Conservation (phyloP, 2,329 filamentous ascomycete species). For the Monosporascus sp. region DNA sequence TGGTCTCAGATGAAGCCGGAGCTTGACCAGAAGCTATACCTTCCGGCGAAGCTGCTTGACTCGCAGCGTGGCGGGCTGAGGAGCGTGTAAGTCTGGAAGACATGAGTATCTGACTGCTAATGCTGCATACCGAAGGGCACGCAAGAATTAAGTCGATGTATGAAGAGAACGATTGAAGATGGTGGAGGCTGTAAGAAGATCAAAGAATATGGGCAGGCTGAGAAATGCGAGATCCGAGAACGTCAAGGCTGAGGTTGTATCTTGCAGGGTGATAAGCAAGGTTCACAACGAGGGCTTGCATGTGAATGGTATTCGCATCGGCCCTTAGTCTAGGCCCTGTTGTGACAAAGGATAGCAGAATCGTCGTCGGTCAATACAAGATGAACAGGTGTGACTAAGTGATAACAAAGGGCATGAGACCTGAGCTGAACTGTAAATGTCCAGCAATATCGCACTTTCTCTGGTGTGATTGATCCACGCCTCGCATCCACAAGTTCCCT, state of each 20-base stretch:
- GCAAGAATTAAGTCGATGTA: constrained; percentile 7
- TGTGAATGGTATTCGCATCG: too few relatives aligned
- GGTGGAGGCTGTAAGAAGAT: background rate
- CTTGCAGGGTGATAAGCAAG: background rate
- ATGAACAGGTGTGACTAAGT: background rate
- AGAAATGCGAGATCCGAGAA: background rate
- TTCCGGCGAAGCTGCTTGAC: constrained; percentile 45
- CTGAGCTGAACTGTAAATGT: background rate
- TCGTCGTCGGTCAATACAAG: background rate
- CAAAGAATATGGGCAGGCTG: background rate
- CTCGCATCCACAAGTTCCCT: background rate
- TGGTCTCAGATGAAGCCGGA: too few relatives aligned
- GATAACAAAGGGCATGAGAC: background rate
- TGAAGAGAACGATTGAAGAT: constrained; percentile 2
- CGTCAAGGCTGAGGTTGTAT: background rate
- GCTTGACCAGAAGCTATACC: constrained; percentile 34
- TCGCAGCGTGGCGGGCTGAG: constrained; percentile 83
- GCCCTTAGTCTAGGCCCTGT: background rate
- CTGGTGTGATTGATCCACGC: background rate
- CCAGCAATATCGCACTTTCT: background rate
- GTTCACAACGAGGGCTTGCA: background rate
- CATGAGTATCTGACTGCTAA: constrained; percentile 62
- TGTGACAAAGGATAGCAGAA: background rate
- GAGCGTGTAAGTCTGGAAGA: constrained; percentile 95
- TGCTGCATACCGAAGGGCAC: constrained; percentile 9